These are phyloP conservation scores for Gymnopilus dilepis DNA, from an alignment of 768 basidiomycete genomes.

Conservation along the genomic window DNA sequence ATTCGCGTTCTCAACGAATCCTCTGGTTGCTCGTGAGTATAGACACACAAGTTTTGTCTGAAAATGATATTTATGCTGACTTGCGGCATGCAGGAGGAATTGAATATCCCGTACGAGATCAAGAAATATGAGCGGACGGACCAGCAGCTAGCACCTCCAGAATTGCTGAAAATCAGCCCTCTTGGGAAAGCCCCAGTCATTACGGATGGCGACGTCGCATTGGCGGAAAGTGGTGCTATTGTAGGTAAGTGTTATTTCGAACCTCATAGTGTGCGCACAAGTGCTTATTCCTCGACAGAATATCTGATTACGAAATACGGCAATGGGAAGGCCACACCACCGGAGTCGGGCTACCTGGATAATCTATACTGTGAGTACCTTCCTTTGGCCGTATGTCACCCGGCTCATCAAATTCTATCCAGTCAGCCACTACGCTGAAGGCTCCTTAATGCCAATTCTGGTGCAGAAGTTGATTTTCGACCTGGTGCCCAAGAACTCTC, in stretches of 20 bases:
- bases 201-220: conserved; percentile 46
- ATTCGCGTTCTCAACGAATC: conserved; percentile 55
- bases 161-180: conserved; percentile 44
- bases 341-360: conserved; percentile 36
- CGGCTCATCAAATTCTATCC: not conserved
- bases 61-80: too few species aligned
- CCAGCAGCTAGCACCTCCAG: conserved; percentile 39
- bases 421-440: conserved; percentile 49
- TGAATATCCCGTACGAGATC: conserved; percentile 49
- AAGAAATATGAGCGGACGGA: conserved; percentile 43
- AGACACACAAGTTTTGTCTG: too few species aligned
- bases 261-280: not conserved
- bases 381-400: not conserved
- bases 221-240: conserved; percentile 48
- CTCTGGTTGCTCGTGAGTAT: conserved; percentile 48
- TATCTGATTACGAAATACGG: conserved; percentile 48
- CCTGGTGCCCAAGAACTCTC: conserved; percentile 34
- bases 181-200: conserved; percentile 54
- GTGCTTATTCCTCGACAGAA: conserved; percentile 29
- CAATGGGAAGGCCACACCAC: conserved; percentile 33
- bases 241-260: conserved; percentile 34
- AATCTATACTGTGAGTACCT: conserved; percentile 40
- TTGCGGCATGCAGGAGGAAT: conserved; percentile 5
- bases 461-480: conserved; percentile 40
- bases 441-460: conserved; percentile 46